Base-by-base conservation (phyloP, 2,329 filamentous ascomycete genomes). In the Escovopsis sp. region DNA sequence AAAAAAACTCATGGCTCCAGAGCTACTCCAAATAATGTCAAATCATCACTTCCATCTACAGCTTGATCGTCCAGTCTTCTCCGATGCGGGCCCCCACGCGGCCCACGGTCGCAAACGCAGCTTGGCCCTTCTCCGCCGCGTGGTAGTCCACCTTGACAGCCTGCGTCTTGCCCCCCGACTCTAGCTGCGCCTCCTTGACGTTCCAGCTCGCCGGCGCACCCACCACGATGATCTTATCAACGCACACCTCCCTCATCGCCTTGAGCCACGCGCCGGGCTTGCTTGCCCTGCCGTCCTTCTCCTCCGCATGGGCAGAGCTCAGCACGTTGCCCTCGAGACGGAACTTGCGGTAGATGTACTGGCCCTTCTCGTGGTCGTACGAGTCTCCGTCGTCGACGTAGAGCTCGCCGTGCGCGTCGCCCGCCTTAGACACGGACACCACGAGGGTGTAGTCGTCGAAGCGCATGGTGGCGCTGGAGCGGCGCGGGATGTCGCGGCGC, bases 401-500 rank as follows among this genome's bases (percentile, higher is more conserved):
- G 7, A 98, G 67, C 39, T 83, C 80, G 26, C 91, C 91, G 39
- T 81, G 74, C 0, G 89, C 86, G 5, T 55, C 44, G 18, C 64
- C 69, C 39, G 50, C 47, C 53, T 80, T 75, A 42, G 82, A 79
- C 30, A 93, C 68, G 1, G 59, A 49, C 3, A 96, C 70, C 2
- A 98, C 80, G 2, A 98, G 75, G 0, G 91, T 98, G 66, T 94
- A 94, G 35, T 93, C 88, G 59, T 98, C 91, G 61, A 80, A 94
- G 54, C 77, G 82, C 91, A 96, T 96, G 38, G 95, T 70, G 18
- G 83, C 80, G 45, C 78, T 84, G 45, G 86, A 94, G 46, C 89
- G 79, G 43, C 91, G 78, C 4, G 88, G 87, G 23, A 80, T 77
- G 55, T 98, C 91, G 50, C 89, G 85, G 44, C 91, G 84, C 3